Evolutionary conservation across 106 monocot genomes (phyloP), one percentile per base, ranked within the genome.

Genomic region (Ottelia alismoides): DNA sequence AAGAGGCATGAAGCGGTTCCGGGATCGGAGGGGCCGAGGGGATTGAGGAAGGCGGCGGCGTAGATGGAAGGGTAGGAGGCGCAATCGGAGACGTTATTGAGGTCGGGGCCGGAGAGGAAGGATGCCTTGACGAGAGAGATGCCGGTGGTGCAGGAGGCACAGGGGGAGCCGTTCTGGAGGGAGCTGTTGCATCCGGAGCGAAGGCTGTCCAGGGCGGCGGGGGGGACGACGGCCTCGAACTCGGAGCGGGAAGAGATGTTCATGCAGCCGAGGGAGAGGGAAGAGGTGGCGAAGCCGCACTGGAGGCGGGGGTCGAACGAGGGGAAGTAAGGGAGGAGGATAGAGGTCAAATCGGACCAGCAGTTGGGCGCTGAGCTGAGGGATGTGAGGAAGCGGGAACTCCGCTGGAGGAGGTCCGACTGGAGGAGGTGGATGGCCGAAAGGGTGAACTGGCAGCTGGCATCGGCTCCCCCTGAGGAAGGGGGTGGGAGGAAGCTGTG

Each of bases 81-180:
- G 61, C 94, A 96, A 28, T 60, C 31, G 51, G 84, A 73, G 70
- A 82, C 73, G 61, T 96, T 96, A 24, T 58, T 58, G 31, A 28
- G 0, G 9, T 72, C 65, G 0, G 75, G 65, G 44, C 81, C 84
- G 22, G 71, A 23, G 51, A 96, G 81, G 52, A 81, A 81, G 45
- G 49, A 18, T 32, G 77, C 62, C 20, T 67, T 73, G 55, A 84
- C 30, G 31, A 68, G 60, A 47, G 24, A 69, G 26, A 88, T 53
- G 54, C 56, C 62, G 62, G 76, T 57, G 55, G 70, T 84, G 65
- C 94, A 96, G 57, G 75, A 47, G 44, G 94, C 81, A 60, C 94
- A 96, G 25, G 55, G 21, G 44, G 93, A 57, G 27, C 45, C 49
- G 62, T 28, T 18, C 3, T 22, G 18, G 16, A 81, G 62, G 21